phyloP scores from a whole-genome alignment of 306 rosid genomes.

The Malus sylvestris region DNA sequence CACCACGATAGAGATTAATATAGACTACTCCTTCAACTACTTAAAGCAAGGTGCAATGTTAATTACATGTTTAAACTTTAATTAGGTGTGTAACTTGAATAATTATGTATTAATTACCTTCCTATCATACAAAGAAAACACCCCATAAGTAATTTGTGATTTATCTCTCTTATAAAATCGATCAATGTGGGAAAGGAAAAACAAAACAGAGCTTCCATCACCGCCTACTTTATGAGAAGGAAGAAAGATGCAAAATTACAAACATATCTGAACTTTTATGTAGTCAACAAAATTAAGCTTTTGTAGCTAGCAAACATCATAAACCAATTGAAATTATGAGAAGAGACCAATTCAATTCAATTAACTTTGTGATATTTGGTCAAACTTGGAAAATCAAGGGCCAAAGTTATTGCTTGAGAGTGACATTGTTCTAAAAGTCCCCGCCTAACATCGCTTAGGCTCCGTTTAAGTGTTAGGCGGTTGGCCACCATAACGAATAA shows the following conservation, averaged over 20 bases:
- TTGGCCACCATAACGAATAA: too few relatives aligned
- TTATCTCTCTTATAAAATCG: too few relatives aligned
- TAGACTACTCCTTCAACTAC: neutral
- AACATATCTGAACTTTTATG: neutral
- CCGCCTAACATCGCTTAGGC: too few relatives aligned
- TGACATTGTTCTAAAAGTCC: neutral
- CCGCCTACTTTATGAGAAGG: neutral
- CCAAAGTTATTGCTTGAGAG: constrained; percentile 7
- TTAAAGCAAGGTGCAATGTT: neutral
- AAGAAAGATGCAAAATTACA: neutral
- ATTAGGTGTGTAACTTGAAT: neutral
- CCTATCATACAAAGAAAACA: neutral
- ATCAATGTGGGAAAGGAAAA: too few relatives aligned
- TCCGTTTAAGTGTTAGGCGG: too few relatives aligned
- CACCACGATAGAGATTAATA: neutral
- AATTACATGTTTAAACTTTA: neutral
- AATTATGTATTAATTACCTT: neutral
- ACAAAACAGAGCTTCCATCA: too few relatives aligned
- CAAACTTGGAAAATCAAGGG: constrained; percentile 23
- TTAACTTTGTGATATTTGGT: constrained; percentile 7
- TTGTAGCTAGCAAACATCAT: constrained; percentile 11
- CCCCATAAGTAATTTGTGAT: neutral
- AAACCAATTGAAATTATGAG: constrained; percentile 13
- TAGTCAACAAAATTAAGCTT: constrained; percentile 19
- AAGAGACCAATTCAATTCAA: constrained; percentile 7